Evolutionary conservation across 257 asterid genomes (phyloP).

Genomic region (Henckelia pumila): DNA sequence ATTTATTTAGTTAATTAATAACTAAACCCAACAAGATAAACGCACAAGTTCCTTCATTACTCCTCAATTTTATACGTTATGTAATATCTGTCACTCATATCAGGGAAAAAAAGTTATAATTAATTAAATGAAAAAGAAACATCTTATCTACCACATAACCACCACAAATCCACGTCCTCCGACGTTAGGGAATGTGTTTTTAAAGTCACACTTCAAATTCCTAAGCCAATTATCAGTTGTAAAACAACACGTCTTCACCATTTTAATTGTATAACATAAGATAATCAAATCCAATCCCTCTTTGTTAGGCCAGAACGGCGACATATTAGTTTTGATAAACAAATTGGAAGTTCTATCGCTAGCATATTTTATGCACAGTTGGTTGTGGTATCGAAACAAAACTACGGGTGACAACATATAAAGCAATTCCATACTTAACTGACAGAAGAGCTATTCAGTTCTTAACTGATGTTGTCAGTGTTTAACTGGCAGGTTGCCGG

Average conservation of each 20-base stretch:
- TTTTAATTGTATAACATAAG: not conserved
- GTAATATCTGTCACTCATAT: not conserved
- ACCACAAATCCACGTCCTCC: conserved; percentile 11
- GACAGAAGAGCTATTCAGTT: no score
- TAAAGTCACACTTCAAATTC: not conserved
- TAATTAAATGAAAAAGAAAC: not conserved
- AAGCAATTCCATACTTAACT: no score
- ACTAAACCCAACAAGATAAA: conserved; percentile 5
- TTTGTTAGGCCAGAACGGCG: no score
- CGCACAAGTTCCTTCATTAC: not conserved
- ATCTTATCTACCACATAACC: not conserved
- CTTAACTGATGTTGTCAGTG: no score
- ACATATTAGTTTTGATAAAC: no score
- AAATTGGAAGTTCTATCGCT: no score
- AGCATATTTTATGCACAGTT: no score
- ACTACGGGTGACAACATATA: no score
- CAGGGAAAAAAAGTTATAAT: not conserved
- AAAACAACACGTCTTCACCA: conserved; percentile 2
- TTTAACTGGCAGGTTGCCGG: no score
- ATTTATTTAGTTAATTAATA: conserved; percentile 7
- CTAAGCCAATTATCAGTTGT: not conserved
- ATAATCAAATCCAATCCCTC: not conserved
- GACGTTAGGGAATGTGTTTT: not conserved
- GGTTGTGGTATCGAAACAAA: no score
- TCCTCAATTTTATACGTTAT: conserved; percentile 2